Percentiles rank a stretch among this genome's conserved stretches.
phyloP scores from a whole-genome alignment of 2,329 filamentous ascomycete genomes.

The Aspergillus awamori region DNA sequence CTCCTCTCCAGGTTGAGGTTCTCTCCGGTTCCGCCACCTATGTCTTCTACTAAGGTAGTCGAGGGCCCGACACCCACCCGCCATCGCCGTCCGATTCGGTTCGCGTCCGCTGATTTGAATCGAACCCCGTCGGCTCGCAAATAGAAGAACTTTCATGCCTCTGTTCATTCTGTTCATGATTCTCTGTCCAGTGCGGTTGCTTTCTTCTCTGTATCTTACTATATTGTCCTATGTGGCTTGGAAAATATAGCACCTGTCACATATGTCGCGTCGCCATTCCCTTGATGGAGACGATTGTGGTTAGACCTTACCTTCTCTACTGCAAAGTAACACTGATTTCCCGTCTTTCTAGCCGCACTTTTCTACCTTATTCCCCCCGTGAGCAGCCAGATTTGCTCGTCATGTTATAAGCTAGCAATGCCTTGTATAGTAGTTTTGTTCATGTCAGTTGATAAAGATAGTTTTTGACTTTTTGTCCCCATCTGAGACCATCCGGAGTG shows the following conservation, averaged over 20 bases:
- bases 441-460: neutral
- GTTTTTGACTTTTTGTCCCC: neutral
- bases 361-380: neutral
- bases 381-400: neutral
- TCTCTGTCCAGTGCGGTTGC: conserved; percentile 32
- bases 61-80: conserved; percentile 11
- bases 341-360: conserved; percentile 2
- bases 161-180: conserved; percentile 33
- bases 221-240: conserved; percentile 34
- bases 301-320: conserved; percentile 28
- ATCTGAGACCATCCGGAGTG: neutral
- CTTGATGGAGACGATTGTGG: conserved; percentile 24
- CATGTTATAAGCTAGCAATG: conserved; percentile 5
- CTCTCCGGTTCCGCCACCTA: conserved; percentile 54
- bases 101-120: neutral
- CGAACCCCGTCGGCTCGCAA: conserved; percentile 16
- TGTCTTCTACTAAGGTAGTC: conserved; percentile 44
- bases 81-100: neutral
- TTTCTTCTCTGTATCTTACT: conserved; percentile 44
- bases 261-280: conserved; percentile 23
- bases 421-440: conserved; percentile 10
- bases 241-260: conserved; percentile 30
- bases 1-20: conserved; percentile 48
- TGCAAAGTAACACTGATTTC: conserved; percentile 24
- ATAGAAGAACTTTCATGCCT: conserved; percentile 22